Percentiles rank a stretch among this genome's conserved stretches.
Evolutionary conservation across 1,284 basidiomycete genomes (phyloP).

Genomic region (Papiliotrema nemorosa): DNA sequence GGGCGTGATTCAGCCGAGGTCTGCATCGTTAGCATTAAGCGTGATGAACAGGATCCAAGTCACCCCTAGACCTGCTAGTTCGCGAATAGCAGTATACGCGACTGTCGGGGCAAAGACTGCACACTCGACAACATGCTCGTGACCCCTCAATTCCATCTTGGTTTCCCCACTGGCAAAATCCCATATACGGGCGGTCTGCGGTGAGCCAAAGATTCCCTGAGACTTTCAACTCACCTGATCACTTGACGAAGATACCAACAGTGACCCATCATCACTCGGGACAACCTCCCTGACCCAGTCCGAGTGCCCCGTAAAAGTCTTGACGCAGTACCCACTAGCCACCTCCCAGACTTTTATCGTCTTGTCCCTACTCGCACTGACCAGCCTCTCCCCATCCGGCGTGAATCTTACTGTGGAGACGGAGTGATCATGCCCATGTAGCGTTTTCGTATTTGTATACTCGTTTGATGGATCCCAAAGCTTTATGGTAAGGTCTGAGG

Average conservation of each 20-base stretch:
- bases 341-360: conserved; percentile 85
- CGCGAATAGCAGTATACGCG: conserved; percentile 70
- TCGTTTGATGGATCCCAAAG: conserved; percentile 86
- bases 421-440: conserved; percentile 86
- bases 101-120: conserved; percentile 74
- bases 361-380: conserved; percentile 81
- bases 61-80: conserved; percentile 69
- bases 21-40: neutral
- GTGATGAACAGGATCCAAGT: conserved; percentile 17
- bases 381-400: conserved; percentile 74
- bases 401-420: conserved; percentile 80
- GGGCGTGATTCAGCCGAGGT: conserved; percentile 36
- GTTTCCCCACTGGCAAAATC: conserved; percentile 71
- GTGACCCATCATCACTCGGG: conserved; percentile 71
- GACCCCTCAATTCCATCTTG: conserved; percentile 78
- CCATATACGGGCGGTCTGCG: conserved; percentile 76
- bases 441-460: conserved; percentile 80
- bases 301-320: conserved; percentile 60
- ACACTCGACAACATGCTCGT: conserved; percentile 82
- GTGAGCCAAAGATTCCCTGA: neutral
- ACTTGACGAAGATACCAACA: conserved; percentile 74
- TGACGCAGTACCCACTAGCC: conserved; percentile 70
- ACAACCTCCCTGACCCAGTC: conserved; percentile 68
- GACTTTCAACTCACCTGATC: conserved; percentile 62
- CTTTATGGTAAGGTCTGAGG: conserved; percentile 84